Conservation (phyloP, 768 basidiomycete species). For the Russula dissimulans region DNA sequence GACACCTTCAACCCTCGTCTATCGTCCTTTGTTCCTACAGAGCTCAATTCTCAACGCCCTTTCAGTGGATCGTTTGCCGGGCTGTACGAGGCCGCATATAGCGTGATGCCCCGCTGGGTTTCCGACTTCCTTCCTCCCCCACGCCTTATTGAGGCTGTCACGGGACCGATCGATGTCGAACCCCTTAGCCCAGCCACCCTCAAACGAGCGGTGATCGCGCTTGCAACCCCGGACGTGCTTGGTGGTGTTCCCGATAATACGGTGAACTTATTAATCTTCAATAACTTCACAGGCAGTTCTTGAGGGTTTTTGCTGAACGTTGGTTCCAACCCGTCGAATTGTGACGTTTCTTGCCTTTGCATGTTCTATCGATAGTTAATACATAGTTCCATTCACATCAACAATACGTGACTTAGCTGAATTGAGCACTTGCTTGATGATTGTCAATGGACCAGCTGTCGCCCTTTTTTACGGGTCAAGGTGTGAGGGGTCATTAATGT, state of each 20-base stretch:
- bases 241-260: slow-evolving; percentile 40
- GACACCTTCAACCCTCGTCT: slow-evolving; percentile 44
- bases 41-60: slow-evolving; percentile 28
- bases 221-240: slow-evolving; percentile 48
- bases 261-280: slow-evolving; percentile 59
- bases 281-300: slow-evolving; percentile 14
- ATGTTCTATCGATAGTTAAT: background rate
- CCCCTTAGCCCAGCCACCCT: slow-evolving; percentile 59
- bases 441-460: too few species aligned
- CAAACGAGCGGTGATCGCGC: slow-evolving; percentile 60
- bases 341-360: background rate
- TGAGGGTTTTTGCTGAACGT: background rate
- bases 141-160: slow-evolving; percentile 31
- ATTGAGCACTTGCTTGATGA: background rate
- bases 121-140: slow-evolving; percentile 46
- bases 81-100: slow-evolving; percentile 43
- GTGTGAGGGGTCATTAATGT: too few species aligned
- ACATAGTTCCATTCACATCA: background rate
- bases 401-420: background rate
- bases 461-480: too few species aligned
- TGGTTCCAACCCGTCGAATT: background rate
- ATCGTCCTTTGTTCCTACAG: slow-evolving; percentile 28
- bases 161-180: slow-evolving; percentile 31
- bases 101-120: slow-evolving; percentile 48
- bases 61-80: slow-evolving; percentile 32